Evolutionary conservation across 208 protist species (phyloP).

Genomic region (Spongospora subterranea): DNA sequence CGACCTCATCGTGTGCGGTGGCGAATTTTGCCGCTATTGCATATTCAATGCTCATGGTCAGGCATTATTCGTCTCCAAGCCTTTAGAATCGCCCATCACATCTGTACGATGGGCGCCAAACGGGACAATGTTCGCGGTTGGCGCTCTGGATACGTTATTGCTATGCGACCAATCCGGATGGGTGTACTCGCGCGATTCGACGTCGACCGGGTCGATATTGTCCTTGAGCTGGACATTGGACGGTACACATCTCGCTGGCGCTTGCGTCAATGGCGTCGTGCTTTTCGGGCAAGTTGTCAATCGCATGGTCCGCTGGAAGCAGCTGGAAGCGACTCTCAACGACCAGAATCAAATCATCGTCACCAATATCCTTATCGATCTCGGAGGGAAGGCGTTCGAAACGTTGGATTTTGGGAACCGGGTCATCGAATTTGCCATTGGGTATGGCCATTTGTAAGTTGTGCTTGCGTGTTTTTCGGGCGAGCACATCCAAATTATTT

Average conservation of each 20-base stretch:
- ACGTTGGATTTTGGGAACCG: neutral
- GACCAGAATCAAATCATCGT: conserved; percentile 32
- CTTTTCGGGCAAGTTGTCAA: conserved; percentile 47
- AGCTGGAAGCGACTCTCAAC: conserved; percentile 47
- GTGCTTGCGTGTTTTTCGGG: neutral
- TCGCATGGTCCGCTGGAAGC: neutral
- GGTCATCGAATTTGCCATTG: conserved; percentile 29
- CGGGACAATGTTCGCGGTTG: conserved; percentile 37
- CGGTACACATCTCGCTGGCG: conserved; percentile 12
- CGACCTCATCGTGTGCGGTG: conserved; percentile 15
- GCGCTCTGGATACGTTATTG: neutral
- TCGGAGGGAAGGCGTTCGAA: conserved; percentile 41
- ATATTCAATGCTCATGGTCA: conserved; percentile 23
- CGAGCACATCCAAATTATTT: neutral
- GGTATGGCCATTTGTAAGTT: conserved; percentile 9
- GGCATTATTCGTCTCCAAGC: neutral
- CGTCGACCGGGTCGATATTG: conserved; percentile 29
- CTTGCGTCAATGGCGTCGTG: conserved; percentile 1
- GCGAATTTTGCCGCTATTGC: conserved; percentile 41
- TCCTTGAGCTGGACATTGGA: conserved; percentile 4
- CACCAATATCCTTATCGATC: neutral
- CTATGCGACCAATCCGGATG: conserved; percentile 56
- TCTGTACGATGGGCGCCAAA: conserved; percentile 52
- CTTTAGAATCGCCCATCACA: neutral
- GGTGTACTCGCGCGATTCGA: neutral